Evolutionary conservation across 78 protist genomes (phyloP), one percentile per base, ranked within the genome.

Genomic region (Dictyostelium firmibasis): DNA sequence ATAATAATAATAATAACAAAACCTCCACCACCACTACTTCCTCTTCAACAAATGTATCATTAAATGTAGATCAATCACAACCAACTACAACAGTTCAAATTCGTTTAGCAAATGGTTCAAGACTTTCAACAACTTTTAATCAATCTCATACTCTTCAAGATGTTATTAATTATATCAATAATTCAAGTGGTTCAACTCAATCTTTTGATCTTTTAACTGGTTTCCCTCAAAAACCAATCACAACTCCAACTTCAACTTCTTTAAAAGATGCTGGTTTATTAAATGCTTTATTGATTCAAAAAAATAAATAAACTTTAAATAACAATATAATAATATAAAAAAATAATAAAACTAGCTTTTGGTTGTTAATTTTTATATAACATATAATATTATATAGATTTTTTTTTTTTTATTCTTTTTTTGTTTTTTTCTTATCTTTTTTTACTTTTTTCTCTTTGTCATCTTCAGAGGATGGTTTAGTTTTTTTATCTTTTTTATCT

Each of bases 21-120:
- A n/a, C n/a, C n/a, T n/a, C n/a, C n/a, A 75, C 60, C 1, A 50
- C 93, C 6, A 81, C 57, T 35, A 82, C 62, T 0, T 27, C 93
- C 0, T 27, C 85, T 25, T 0, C 91, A 9, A 38, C 84, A 33
- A 13, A 84, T 16, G n/a, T 77, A 31, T 10, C 78, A 8, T 14
- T 79, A 8, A 10, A 16, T 20, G 38, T 85, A 33, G 96, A 93
- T 53, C 20, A 25, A n/a, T 33, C 74, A 47, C 57, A 87, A 62
- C 93, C 92, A 78, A 78, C 86, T 0, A 87, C 93, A 25, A 70
- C 69, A 4, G 38, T 93, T n/a, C 96, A 93, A 79, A 93, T 93
- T 62, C 77, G 86, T 70, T 36, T 93, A 78, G 84, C 85, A 14
- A 86, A 93, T 78, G 96, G 96, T 35, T 20, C 67, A 10, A 79